Percentiles rank a stretch among this genome's conserved stretches.
Conservation (phyloP, 139 green algal species). For the Picochlorum sp. region DNA sequence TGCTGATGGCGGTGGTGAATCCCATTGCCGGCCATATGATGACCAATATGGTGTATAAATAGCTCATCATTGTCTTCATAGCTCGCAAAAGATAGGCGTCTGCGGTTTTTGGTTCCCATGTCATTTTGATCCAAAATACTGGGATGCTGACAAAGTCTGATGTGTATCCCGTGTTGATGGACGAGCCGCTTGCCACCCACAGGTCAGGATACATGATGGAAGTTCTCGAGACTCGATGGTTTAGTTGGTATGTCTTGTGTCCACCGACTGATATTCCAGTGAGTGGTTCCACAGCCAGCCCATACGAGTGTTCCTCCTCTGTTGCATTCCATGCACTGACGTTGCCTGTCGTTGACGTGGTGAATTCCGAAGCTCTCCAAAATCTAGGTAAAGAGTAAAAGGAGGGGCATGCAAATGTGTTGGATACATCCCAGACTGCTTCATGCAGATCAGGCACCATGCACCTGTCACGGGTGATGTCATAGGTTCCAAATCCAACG, state of each 20-base stretch:
- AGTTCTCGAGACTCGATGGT: conserved; percentile 16
- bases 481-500: conserved; percentile 6
- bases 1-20: conserved; percentile 7
- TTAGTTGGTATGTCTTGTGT: conserved; percentile 25
- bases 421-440: conserved; percentile 7
- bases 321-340: conserved; percentile 4
- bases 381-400: conserved; percentile 30
- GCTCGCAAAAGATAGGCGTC: background rate
- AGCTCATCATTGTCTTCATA: background rate
- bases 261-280: conserved; percentile 20
- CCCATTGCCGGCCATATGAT: conserved; percentile 1
- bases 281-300: conserved; percentile 23
- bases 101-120: conserved; percentile 13
- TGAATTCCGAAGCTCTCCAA: background rate
- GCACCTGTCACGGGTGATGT: conserved; percentile 7
- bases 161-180: background rate
- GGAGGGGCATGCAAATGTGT: conserved; percentile 13
- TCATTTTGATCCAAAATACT: conserved; percentile 4
- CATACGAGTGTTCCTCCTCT: conserved; percentile 14
- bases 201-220: conserved; percentile 24
- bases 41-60: conserved; percentile 20
- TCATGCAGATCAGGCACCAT: conserved; percentile 6
- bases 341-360: conserved; percentile 9
- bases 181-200: conserved; percentile 15
- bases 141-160: conserved; percentile 19